phyloP scores from a whole-genome alignment of 768 basidiomycete species.

The Tulasnella sp. region DNA sequence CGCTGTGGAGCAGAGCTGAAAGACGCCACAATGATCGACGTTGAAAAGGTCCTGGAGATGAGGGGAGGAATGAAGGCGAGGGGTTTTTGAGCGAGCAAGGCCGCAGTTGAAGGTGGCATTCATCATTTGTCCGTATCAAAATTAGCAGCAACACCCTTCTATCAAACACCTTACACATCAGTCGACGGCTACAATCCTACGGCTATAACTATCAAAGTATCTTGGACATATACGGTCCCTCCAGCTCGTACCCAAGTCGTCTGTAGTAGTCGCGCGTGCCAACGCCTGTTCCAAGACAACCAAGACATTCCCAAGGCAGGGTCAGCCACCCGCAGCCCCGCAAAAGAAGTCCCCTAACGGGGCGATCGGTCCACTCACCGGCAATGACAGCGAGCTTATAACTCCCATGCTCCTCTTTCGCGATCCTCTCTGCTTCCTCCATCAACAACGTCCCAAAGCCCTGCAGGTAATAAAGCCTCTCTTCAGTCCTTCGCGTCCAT shows the following conservation, averaged over 20 bases:
- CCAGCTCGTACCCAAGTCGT: slow-evolving; percentile 89
- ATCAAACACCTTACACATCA: neutral
- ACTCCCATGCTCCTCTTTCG: slow-evolving; percentile 94
- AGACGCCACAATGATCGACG: slow-evolving; percentile 28
- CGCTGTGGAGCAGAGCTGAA: slow-evolving; percentile 20
- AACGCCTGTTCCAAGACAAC: slow-evolving; percentile 59
- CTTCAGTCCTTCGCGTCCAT: neutral
- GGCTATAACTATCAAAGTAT: slow-evolving; percentile 51
- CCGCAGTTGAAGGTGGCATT: neutral
- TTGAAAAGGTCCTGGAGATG: neutral
- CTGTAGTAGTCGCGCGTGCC: slow-evolving; percentile 98
- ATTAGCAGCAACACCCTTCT: neutral
- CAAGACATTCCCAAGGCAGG: neutral
- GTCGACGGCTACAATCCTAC: neutral
- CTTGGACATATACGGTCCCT: slow-evolving; percentile 99
- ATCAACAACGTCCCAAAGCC: slow-evolving; percentile 97
- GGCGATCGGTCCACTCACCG: slow-evolving; percentile 53
- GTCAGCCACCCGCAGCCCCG: slow-evolving; percentile 26
- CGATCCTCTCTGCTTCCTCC: slow-evolving; percentile 99
- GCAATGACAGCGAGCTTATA: slow-evolving; percentile 97
- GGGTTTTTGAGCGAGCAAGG: slow-evolving; percentile 13
- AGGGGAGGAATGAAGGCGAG: neutral
- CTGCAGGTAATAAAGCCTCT: slow-evolving; percentile 45
- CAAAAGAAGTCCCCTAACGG: neutral
- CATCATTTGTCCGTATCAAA: neutral